phyloP scores from a whole-genome alignment of 768 basidiomycete species.

The Floccularia luteovirens region DNA sequence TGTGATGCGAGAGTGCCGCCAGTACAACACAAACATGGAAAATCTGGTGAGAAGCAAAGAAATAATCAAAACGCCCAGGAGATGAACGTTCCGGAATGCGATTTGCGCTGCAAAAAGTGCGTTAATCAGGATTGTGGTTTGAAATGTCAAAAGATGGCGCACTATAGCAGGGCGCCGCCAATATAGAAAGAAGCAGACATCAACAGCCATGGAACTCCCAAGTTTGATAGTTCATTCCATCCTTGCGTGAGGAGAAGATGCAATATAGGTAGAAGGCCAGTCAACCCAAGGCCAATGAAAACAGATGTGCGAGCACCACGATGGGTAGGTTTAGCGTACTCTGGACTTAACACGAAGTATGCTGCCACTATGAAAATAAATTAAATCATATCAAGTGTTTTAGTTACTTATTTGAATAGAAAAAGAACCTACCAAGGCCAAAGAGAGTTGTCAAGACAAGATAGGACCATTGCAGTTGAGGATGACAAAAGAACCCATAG shows the following conservation, averaged over 20 bases:
- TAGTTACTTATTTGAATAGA: conserved; percentile 13
- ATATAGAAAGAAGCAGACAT: conserved; percentile 72
- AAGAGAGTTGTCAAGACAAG: conserved; percentile 40
- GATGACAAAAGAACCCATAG: conserved; percentile 72
- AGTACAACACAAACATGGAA: conserved; percentile 79
- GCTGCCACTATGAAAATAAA: conserved; percentile 40
- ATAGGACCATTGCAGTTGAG: conserved; percentile 45
- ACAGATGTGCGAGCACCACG: conserved; percentile 70
- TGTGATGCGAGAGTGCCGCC: conserved; percentile 64
- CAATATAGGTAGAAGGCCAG: conserved; percentile 57
- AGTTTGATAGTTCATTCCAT: conserved; percentile 38
- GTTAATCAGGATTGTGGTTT: conserved; percentile 6
- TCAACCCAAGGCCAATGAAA: conserved; percentile 74
- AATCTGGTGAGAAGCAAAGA: conserved; percentile 82
- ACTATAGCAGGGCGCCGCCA: conserved; percentile 76
- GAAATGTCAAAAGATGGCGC: conserved; percentile 25
- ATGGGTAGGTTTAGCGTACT: conserved; percentile 69
- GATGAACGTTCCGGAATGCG: conserved; percentile 70
- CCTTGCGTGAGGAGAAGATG: conserved; percentile 62
- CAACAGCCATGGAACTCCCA: conserved; percentile 69
- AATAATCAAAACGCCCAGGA: conserved; percentile 75
- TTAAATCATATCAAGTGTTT: not conserved
- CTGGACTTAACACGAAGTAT: conserved; percentile 73
- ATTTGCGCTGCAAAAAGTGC: conserved; percentile 56
- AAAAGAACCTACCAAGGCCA: conserved; percentile 45